These are phyloP conservation scores for Cytospora chrysosperma DNA, from an alignment of 2,329 filamentous ascomycete genomes.

Conservation along the genomic window DNA sequence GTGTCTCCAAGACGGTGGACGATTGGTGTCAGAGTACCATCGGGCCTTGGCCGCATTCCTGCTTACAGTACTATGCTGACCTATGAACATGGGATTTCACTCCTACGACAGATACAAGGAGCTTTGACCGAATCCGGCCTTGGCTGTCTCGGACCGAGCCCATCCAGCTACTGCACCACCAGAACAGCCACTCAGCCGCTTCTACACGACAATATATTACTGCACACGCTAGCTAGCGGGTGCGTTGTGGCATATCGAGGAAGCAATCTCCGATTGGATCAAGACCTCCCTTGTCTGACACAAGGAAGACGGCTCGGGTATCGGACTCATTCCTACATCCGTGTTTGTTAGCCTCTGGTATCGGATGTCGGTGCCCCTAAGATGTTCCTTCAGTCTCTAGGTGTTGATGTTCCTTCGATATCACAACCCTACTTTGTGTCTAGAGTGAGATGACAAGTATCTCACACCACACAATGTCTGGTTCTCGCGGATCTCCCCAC, in stretches of 20 bases:
- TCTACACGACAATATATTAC: not conserved
- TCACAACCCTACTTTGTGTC: not conserved
- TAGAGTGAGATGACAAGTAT: not conserved
- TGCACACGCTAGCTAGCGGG: not conserved
- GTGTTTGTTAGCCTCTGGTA: not conserved
- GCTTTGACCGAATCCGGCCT: too few species aligned
- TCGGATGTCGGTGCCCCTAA: slow-evolving; percentile 6
- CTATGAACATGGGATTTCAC: too few species aligned
- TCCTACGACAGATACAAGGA: too few species aligned
- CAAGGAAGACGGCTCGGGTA: slow-evolving; percentile 6
- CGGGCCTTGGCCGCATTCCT: too few species aligned
- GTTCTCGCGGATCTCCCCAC: not conserved
- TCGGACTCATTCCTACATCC: slow-evolving; percentile 6
- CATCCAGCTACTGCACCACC: not conserved
- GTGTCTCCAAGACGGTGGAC: too few species aligned
- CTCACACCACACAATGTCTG: not conserved
- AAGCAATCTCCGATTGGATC: slow-evolving; percentile 1
- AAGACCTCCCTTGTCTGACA: not conserved
- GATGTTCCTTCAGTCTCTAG: not conserved
- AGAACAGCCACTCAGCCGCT: not conserved
- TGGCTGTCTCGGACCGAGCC: too few species aligned
- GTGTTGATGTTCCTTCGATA: not conserved
- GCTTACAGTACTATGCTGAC: too few species aligned
- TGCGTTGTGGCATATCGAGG: slow-evolving; percentile 3
- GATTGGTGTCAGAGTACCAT: too few species aligned